These are phyloP conservation scores for Phoma sp. DNA, from an alignment of 2,329 filamentous ascomycete species.

Conservation along the genomic window DNA sequence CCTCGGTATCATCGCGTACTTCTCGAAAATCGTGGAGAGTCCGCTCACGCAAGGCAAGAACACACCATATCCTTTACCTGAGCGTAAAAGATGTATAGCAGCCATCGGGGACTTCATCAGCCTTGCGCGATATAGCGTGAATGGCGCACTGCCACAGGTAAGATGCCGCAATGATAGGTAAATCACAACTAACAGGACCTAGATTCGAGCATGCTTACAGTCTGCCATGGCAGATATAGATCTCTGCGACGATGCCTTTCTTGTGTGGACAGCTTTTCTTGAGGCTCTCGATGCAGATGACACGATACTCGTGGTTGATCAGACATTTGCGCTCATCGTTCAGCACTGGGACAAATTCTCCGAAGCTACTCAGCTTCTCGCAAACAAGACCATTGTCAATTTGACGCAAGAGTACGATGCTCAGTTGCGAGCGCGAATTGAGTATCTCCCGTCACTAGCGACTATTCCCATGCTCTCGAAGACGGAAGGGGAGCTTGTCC, in stretches of 20 bases:
- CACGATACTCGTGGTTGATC: slow-evolving; percentile 79
- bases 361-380: slow-evolving; percentile 62
- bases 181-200: slow-evolving; percentile 26
- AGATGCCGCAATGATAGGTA: slow-evolving; percentile 27
- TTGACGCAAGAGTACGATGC: slow-evolving; percentile 68
- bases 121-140: slow-evolving; percentile 74
- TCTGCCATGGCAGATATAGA: slow-evolving; percentile 77
- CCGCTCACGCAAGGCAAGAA: slow-evolving; percentile 47
- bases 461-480: slow-evolving; percentile 72
- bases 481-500: slow-evolving; percentile 69
- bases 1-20: slow-evolving; percentile 82
- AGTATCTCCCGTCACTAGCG: slow-evolving; percentile 78
- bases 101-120: slow-evolving; percentile 89
- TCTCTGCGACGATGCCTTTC: slow-evolving; percentile 79
- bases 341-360: slow-evolving; percentile 78
- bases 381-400: slow-evolving; percentile 67
- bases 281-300: slow-evolving; percentile 74
- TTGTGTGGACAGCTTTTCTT: slow-evolving; percentile 83
- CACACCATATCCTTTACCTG: slow-evolving; percentile 62
- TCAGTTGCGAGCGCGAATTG: slow-evolving; percentile 69
- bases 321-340: slow-evolving; percentile 85
- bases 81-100: slow-evolving; percentile 78
- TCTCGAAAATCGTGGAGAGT: slow-evolving; percentile 80
- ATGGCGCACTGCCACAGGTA: slow-evolving; percentile 84
- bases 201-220: slow-evolving; percentile 92